Conservation (phyloP, 208 protist species). For the Leishmania gerbilli region DNA sequence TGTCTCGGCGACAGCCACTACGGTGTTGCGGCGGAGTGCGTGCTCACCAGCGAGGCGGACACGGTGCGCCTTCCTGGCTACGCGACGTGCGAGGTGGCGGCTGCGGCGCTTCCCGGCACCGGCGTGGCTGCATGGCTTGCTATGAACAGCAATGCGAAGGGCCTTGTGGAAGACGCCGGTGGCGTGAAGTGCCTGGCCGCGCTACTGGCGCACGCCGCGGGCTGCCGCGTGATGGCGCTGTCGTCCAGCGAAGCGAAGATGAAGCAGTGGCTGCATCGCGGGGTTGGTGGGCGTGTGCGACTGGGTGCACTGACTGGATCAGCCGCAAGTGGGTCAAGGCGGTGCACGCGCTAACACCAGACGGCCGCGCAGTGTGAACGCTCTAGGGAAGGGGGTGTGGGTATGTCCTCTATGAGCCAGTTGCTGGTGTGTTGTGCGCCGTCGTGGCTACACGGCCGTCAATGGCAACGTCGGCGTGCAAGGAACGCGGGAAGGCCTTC, state of each 20-base stretch:
- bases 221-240: constrained; percentile 17
- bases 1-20: constrained; percentile 28
- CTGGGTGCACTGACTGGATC: constrained; percentile 38
- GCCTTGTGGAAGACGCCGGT: constrained; percentile 40
- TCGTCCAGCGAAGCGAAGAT: constrained; percentile 34
- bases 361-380: constrained; percentile 29
- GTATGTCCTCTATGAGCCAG: constrained; percentile 29
- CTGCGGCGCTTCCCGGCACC: constrained; percentile 30
- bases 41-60: constrained; percentile 20
- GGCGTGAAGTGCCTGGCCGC: constrained; percentile 40
- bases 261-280: constrained; percentile 23
- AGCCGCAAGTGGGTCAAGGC: constrained; percentile 14
- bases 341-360: constrained; percentile 26
- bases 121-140: constrained; percentile 36
- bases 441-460: constrained; percentile 19
- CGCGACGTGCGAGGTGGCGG: constrained; percentile 34
- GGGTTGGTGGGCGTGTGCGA: constrained; percentile 23
- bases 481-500: constrained; percentile 9
- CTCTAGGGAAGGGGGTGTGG: constrained; percentile 35
- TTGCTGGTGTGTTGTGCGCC: constrained; percentile 21
- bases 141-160: constrained; percentile 26
- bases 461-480: constrained; percentile 15
- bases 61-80: constrained; percentile 21
- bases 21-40: constrained; percentile 34
- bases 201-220: constrained; percentile 32